Evolutionary conservation across 2,329 filamentous ascomycete species (phyloP).

Genomic region (Aspergillus pseudoterreus): DNA sequence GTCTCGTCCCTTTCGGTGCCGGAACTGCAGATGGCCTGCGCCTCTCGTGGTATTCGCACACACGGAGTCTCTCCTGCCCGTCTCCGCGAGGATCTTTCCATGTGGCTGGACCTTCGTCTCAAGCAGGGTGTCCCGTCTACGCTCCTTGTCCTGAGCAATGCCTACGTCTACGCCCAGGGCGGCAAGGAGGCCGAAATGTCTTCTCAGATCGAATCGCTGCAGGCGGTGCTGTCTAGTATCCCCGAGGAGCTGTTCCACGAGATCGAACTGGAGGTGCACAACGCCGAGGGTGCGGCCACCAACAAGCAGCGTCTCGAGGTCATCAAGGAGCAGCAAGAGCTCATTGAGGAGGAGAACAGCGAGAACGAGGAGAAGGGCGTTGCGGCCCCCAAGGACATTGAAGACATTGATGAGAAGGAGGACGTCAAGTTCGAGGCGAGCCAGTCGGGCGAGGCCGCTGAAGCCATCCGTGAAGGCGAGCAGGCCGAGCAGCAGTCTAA

Average conservation of each 20-base stretch:
- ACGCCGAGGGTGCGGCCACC: conserved; percentile 90
- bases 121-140: conserved; percentile 96
- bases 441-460: conserved; percentile 47
- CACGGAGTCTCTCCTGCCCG: conserved; percentile 86
- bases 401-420: conserved; percentile 94
- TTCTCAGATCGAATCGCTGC: conserved; percentile 87
- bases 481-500: conserved; percentile 29
- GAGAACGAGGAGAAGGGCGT: conserved; percentile 72
- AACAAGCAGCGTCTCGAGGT: conserved; percentile 99
- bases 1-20: conserved; percentile 89
- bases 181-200: conserved; percentile 79
- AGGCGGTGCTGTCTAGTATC: conserved; percentile 87
- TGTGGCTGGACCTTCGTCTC: conserved; percentile 90
- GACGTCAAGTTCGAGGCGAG: conserved; percentile 53
- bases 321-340: conserved; percentile 94
- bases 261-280: conserved; percentile 97
- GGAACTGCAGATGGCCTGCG: conserved; percentile 88
- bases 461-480: conserved; percentile 39
- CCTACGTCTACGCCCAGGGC: conserved; percentile 82
- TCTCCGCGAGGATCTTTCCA: conserved; percentile 82
- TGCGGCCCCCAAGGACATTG: conserved; percentile 74
- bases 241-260: conserved; percentile 99
- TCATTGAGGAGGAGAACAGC: conserved; percentile 93
- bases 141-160: conserved; percentile 90
- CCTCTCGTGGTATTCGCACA: conserved; percentile 86